Conservation (phyloP, 75 land plant species). For the Ceratopteris richardii region DNA sequence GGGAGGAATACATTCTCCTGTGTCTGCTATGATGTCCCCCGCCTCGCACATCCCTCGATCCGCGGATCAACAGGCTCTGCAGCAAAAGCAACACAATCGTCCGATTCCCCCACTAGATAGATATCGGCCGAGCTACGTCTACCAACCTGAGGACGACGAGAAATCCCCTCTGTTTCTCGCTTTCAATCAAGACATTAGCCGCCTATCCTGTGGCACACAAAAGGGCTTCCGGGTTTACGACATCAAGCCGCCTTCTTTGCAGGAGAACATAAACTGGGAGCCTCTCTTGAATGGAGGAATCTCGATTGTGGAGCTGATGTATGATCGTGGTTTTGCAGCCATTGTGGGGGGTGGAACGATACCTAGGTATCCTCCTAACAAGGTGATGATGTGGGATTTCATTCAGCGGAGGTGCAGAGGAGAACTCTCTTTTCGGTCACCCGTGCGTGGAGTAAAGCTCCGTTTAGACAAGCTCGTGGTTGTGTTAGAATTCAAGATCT, state of each 20-base stretch:
- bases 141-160: neutral
- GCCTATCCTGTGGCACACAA: constrained; percentile 32
- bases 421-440: constrained; percentile 57
- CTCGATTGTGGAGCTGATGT: constrained; percentile 59
- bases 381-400: constrained; percentile 83
- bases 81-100: too few species aligned
- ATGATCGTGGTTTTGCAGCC: constrained; percentile 55
- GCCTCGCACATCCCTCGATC: too few species aligned
- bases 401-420: constrained; percentile 67
- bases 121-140: too few species aligned
- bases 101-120: too few species aligned
- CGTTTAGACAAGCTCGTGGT: constrained; percentile 52
- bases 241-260: constrained; percentile 16
- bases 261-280: constrained; percentile 32
- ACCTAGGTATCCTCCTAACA: constrained; percentile 51
- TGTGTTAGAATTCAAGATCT: constrained; percentile 56
- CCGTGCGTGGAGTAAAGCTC: constrained; percentile 45
- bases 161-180: constrained; percentile 10
- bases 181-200: constrained; percentile 28
- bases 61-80: too few species aligned
- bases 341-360: constrained; percentile 58
- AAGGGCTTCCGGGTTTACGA: constrained; percentile 28
- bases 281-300: constrained; percentile 33
- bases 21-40: too few species aligned
- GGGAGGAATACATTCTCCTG: too few species aligned